Evolutionary conservation across 169 alveolate genomes (phyloP).

Genomic region (Plasmodium malariae): DNA sequence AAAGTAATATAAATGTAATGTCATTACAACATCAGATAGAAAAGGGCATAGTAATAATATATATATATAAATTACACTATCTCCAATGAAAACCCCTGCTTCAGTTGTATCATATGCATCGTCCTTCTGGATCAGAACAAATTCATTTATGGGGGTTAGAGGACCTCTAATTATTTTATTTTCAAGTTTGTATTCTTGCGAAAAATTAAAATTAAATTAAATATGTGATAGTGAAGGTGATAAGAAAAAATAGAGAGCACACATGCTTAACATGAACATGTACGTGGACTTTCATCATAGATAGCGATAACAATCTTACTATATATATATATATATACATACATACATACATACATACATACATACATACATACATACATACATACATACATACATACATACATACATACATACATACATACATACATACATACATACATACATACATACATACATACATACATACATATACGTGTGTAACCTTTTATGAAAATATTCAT

Average conservation of each 20-base stretch:
- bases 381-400: background rate
- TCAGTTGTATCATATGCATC: conserved; percentile 74
- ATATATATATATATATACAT: conserved; percentile 9
- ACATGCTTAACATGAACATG: background rate
- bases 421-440: background rate
- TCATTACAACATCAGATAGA: background rate
- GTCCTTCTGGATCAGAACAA: conserved; percentile 48
- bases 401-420: background rate
- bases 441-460: background rate
- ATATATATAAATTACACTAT: conserved; percentile 24
- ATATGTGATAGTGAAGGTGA: background rate
- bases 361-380: background rate
- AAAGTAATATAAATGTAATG: background rate
- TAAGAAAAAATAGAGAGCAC: background rate
- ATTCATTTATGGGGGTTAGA: conserved; percentile 56
- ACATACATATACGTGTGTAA: background rate
- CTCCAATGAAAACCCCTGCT: conserved; percentile 73
- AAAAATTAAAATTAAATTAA: background rate
- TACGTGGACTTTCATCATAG: too few species aligned
- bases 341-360: background rate
- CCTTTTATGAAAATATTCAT: background rate
- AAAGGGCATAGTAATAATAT: background rate
- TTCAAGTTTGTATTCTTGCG: conserved; percentile 42
- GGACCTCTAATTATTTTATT: conserved; percentile 73
- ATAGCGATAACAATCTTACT: too few species aligned